Conservation (phyloP, 2,329 filamentous ascomycete genomes). For the Colletotrichum gigasporum region DNA sequence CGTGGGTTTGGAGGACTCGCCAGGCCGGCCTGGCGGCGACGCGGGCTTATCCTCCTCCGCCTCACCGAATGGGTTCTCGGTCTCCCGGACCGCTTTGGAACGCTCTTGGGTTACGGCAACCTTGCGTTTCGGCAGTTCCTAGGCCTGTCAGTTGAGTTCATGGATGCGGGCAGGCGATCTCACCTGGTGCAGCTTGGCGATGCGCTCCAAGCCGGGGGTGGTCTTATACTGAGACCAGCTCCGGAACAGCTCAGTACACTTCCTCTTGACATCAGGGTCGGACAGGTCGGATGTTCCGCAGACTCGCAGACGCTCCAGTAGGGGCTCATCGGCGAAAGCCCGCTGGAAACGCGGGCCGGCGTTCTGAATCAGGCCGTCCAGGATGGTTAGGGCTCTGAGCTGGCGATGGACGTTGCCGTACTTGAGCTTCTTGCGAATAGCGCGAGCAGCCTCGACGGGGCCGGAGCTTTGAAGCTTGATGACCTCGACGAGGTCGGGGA, state of each 20-base stretch:
- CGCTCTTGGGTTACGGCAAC: slow-evolving; percentile 79
- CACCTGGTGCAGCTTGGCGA: slow-evolving; percentile 80
- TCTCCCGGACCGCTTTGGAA: slow-evolving; percentile 85
- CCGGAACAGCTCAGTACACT: slow-evolving; percentile 86
- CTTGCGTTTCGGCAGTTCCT: slow-evolving; percentile 74
- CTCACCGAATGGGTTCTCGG: slow-evolving; percentile 75
- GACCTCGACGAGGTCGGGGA: slow-evolving; percentile 93
- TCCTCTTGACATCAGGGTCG: slow-evolving; percentile 85
- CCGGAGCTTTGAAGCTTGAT: slow-evolving; percentile 89
- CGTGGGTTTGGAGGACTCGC: slow-evolving; percentile 39
- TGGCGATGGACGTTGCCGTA: slow-evolving; percentile 96
- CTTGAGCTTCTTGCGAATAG: slow-evolving; percentile 97
- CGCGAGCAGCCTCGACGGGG: slow-evolving; percentile 87
- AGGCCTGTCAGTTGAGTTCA: neutral
- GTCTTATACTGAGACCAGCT: slow-evolving; percentile 90
- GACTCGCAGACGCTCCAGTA: slow-evolving; percentile 90
- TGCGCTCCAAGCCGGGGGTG: slow-evolving; percentile 80
- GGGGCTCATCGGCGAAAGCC: slow-evolving; percentile 86
- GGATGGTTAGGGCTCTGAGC: slow-evolving; percentile 84
- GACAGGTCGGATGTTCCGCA: slow-evolving; percentile 87
- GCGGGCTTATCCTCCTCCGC: slow-evolving; percentile 65
- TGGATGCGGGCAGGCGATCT: neutral
- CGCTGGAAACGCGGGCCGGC: slow-evolving; percentile 88
- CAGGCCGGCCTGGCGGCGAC: slow-evolving; percentile 35
- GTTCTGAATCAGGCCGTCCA: slow-evolving; percentile 95